Conservation (phyloP, 352 stramenopile species). For the Pilasporangium apinafurcum region DNA sequence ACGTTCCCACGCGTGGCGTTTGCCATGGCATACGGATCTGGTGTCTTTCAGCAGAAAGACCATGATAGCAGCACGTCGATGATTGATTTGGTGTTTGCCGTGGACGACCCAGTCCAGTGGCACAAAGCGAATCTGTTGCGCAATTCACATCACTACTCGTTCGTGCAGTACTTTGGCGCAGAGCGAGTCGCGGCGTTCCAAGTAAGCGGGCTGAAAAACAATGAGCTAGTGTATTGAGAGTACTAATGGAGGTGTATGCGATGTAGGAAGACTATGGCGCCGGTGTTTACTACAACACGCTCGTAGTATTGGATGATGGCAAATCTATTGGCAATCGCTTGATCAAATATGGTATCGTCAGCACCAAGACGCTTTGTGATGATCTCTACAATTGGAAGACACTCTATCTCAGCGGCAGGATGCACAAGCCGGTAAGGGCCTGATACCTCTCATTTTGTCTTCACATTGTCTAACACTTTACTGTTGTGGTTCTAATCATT, state of each 20-base stretch:
- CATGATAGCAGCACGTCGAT: slow-evolving; percentile 75
- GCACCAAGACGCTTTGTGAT: slow-evolving; percentile 63
- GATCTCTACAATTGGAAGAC: slow-evolving; percentile 78
- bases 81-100: slow-evolving; percentile 86
- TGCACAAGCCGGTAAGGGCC: slow-evolving; percentile 79
- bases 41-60: slow-evolving; percentile 73
- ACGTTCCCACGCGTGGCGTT: slow-evolving; percentile 72
- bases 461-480: not conserved
- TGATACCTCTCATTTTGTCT: not conserved
- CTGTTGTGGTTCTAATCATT: too few species aligned
- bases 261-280: slow-evolving; percentile 65
- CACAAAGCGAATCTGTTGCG: slow-evolving; percentile 73
- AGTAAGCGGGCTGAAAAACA: slow-evolving; percentile 4
- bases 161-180: slow-evolving; percentile 65
- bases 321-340: slow-evolving; percentile 53
- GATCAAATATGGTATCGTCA: slow-evolving; percentile 89
- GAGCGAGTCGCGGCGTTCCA: slow-evolving; percentile 51
- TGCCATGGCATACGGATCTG: slow-evolving; percentile 81
- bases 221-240: not conserved
- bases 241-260: not conserved
- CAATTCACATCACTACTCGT: slow-evolving; percentile 77
- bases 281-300: slow-evolving; percentile 83
- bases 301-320: slow-evolving; percentile 57
- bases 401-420: slow-evolving; percentile 82
- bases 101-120: slow-evolving; percentile 75